These are phyloP conservation scores for Cerioporus squamosus DNA, from an alignment of 1,284 basidiomycete species.

Conservation along the genomic window DNA sequence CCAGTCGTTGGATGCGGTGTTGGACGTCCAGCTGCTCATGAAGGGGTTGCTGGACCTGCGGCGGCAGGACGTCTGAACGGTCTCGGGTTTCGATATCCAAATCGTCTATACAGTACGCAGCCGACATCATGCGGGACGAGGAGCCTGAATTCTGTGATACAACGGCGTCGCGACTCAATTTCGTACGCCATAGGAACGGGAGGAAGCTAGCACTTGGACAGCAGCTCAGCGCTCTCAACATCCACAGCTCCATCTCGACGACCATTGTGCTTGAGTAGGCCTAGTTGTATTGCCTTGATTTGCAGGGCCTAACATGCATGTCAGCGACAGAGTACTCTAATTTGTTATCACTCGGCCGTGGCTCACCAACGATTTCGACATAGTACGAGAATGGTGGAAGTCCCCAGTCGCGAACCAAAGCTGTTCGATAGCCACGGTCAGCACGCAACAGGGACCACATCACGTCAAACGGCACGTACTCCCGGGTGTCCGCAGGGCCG, in stretches of 20 bases:
- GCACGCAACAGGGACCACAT: conserved; percentile 5
- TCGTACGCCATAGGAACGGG: background rate
- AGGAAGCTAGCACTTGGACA: background rate
- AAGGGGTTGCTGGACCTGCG: conserved; percentile 76
- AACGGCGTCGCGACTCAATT: background rate
- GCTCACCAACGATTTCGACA: background rate
- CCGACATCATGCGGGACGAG: too few species aligned
- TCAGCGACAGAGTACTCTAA: background rate
- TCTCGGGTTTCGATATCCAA: too few species aligned
- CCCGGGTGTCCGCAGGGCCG: conserved; percentile 39
- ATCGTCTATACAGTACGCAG: too few species aligned
- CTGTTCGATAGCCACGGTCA: background rate
- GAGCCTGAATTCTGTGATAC: too few species aligned
- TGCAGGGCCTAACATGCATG: background rate
- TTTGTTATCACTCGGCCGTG: too few species aligned
- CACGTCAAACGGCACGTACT: conserved; percentile 5
- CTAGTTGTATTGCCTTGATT: conserved; percentile 3
- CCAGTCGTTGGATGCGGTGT: conserved; percentile 67
- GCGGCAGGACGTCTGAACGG: conserved; percentile 58
- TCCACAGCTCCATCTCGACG: background rate
- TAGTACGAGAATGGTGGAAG: background rate
- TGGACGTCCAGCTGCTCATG: conserved; percentile 80
- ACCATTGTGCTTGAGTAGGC: background rate
- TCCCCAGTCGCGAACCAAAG: conserved; percentile 1
- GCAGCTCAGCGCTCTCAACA: background rate